phyloP scores from a whole-genome alignment of 2,329 filamentous ascomycete genomes.

The Neoarthrinium moseri region DNA sequence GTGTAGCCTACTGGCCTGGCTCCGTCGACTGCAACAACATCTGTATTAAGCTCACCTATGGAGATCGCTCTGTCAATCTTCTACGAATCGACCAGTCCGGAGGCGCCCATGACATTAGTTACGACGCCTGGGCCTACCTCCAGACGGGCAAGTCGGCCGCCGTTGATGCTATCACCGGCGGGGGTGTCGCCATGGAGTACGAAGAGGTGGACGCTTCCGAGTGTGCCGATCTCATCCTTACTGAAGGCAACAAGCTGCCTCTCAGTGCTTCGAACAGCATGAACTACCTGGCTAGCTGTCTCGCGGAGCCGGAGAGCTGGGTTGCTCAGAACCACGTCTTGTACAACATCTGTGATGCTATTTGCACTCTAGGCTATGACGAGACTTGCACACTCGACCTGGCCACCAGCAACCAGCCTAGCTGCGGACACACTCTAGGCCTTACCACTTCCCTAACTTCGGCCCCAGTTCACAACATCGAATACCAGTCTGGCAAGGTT shows the following conservation, averaged over 20 bases:
- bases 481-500: constrained; percentile 39
- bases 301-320: constrained; percentile 36
- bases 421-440: constrained; percentile 46
- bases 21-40: constrained; percentile 53
- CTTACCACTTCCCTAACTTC: constrained; percentile 30
- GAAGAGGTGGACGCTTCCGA: constrained; percentile 45
- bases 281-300: constrained; percentile 49
- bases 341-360: constrained; percentile 51
- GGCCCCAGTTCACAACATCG: constrained; percentile 44
- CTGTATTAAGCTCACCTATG: constrained; percentile 52
- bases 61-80: constrained; percentile 52
- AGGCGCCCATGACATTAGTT: constrained; percentile 57
- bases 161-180: constrained; percentile 43
- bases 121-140: constrained; percentile 62
- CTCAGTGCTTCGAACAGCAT: constrained; percentile 57
- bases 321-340: constrained; percentile 51
- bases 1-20: constrained; percentile 59
- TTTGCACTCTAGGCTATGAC: constrained; percentile 48
- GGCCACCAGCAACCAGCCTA: constrained; percentile 47
- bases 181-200: constrained; percentile 50
- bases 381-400: constrained; percentile 50
- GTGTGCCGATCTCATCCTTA: constrained; percentile 50
- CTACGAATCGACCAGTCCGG: constrained; percentile 55
- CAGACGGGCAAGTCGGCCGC: constrained; percentile 47
- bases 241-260: constrained; percentile 48